Base-by-base conservation (phyloP, 768 basidiomycete genomes). In the Suillus bovinus region DNA sequence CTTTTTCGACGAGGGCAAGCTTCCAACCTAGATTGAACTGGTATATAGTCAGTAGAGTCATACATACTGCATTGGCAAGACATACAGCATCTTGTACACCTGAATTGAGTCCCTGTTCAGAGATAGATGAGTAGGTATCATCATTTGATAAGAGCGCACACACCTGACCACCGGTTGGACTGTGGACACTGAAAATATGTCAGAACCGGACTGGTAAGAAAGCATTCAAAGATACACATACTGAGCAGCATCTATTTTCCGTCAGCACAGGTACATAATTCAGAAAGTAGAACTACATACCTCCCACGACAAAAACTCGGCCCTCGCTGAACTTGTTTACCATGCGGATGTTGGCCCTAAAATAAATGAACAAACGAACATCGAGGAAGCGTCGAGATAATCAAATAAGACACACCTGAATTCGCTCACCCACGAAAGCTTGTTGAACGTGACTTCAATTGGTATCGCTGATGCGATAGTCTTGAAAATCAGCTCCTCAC, bases 91-190 rank as follows among this genome's bases (percentile, higher is more conserved):
- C n/a, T n/a, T n/a, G n/a, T n/a, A n/a, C n/a, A n/a, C 70, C 65
- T 20, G 72, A 72, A 61, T 78, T 78, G 20, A 79, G 63, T 13
- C 79, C 80, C 63, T 77, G 70, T 10, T 67, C 67, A n/a, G 57
- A 27, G 27, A 49, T 4, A 24, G 16, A 49, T 49, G 14, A 27
- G 27, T 3, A 49, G 8, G 16, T 2, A 17, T 16, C 14, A 7
- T 1, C 16, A 20, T 24, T 27, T 16, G 46, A 24, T 27, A 2
- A 49, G 8, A 27, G 24, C 24, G 6, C 47, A 8, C 47, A 9
- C 0, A 49, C 47, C 16, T 49, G 47, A 27, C 47, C 47, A 27
- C 24, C 47, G 14, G 24, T 17, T 17, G 47, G 47, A n/a, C n/a
- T n/a, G n/a, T n/a, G n/a, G n/a, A n/a, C n/a, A n/a, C n/a, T n/a